Evolutionary conservation across 768 basidiomycete genomes (phyloP).

Genomic region (Hebeloma cylindrosporum): DNA sequence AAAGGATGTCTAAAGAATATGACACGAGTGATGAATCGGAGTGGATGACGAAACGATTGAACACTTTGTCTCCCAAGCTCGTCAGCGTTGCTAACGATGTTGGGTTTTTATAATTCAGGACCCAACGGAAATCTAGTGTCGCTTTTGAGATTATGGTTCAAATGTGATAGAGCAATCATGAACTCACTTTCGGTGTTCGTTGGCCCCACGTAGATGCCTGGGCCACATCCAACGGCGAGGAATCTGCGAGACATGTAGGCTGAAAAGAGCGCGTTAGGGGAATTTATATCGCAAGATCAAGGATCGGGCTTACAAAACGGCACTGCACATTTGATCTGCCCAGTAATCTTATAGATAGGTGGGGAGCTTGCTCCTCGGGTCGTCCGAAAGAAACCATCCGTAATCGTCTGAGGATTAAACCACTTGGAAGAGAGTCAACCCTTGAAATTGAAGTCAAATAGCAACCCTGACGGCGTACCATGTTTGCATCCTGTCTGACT

Average conservation of each 20-base stretch:
- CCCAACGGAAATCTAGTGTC: slow-evolving; percentile 53
- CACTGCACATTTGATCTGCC: slow-evolving; percentile 57
- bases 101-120: slow-evolving; percentile 51
- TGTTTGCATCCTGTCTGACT: slow-evolving; percentile 68
- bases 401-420: slow-evolving; percentile 59
- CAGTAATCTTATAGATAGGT: slow-evolving; percentile 44
- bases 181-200: slow-evolving; percentile 55
- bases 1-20: slow-evolving; percentile 73
- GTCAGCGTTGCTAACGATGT: slow-evolving; percentile 59
- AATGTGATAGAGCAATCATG: background rate
- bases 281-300: background rate
- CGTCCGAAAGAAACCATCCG: slow-evolving; percentile 63
- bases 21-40: slow-evolving; percentile 55
- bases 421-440: slow-evolving; percentile 43
- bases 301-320: slow-evolving; percentile 54
- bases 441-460: background rate
- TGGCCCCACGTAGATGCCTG: slow-evolving; percentile 69
- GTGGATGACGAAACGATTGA: slow-evolving; percentile 70
- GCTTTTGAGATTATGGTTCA: slow-evolving; percentile 1
- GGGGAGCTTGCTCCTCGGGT: slow-evolving; percentile 35
- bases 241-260: slow-evolving; percentile 52
- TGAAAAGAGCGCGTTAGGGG: slow-evolving; percentile 24
- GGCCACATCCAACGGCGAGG: slow-evolving; percentile 61
- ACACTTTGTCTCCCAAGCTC: slow-evolving; percentile 38
- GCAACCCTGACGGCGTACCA: slow-evolving; percentile 43